Evolutionary conservation across 2,329 filamentous ascomycete species (phyloP), one percentile per base, ranked within the genome.

Genomic region (Cercospora zeina): DNA sequence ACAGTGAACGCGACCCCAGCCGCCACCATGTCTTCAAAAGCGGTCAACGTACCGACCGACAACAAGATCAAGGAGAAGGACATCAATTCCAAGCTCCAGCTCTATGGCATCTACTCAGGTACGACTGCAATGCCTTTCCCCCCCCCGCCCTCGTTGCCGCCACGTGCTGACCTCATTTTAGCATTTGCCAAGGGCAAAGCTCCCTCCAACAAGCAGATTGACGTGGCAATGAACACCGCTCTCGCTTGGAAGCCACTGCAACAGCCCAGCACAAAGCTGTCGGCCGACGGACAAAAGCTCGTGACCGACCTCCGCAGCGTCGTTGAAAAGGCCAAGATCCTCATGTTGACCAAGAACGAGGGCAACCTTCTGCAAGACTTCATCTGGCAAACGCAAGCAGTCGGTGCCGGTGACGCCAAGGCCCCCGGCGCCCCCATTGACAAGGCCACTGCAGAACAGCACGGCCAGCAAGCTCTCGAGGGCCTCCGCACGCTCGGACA

Each of bases 311-410:
- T 95, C 61, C 87, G 86, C 64, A 82, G 90, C 58, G 91, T 96
- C 56, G 87, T 99, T 50, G 85, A 89, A 71, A 85, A 95, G 75
- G 89, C 93, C 62, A 96, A 97, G 81, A 79, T 87, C 61, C 83
- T 99, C 11, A 80, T 97, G 8, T 82, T 99, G 27, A 89, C 89
- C 79, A 99, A 97, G 84, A 99, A 99, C 74, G 85, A 96, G 63
- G 95, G 93, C 73, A 92, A 99, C 72, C 79, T 97, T 62, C 80
- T 99, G 19, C 95, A 99, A 74, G 93, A 99, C 72, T 97, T 99
- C 77, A 91, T 97, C 77, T 99, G 90, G 89, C 90, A 96, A 74
- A 93, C 92, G 0, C 87, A 91, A 73, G 84, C 89, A 51, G 87
- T 95, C 65, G 85, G 87, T 58, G 79, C 85, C 61, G 87, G 82